Evolutionary conservation across 179 eudicot species (phyloP).

Genomic region (Drosera spatulata): DNA sequence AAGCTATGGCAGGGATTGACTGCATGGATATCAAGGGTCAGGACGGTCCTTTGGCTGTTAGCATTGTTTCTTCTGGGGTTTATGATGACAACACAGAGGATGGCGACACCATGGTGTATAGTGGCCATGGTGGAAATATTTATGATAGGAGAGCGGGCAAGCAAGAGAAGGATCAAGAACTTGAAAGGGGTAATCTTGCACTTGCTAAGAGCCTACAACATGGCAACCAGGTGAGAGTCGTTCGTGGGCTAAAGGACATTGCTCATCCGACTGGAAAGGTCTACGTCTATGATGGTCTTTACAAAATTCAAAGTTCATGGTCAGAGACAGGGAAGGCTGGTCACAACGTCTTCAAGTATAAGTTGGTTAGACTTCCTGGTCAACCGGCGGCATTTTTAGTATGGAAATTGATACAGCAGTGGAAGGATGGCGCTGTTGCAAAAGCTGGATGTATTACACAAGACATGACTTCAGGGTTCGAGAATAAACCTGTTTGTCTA

Average conservation of each 20-base stretch:
- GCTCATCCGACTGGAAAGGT: slow-evolving; percentile 14
- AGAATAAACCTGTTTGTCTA: slow-evolving; percentile 27
- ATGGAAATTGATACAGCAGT: slow-evolving; percentile 32
- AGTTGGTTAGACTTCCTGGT: slow-evolving; percentile 27
- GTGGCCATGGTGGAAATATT: slow-evolving; percentile 47
- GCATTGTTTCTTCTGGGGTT: slow-evolving; percentile 48
- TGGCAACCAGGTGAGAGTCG: slow-evolving; percentile 27
- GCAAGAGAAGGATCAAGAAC: slow-evolving; percentile 30
- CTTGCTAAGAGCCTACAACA: slow-evolving; percentile 27
- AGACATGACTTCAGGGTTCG: slow-evolving; percentile 30
- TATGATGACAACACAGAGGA: slow-evolving; percentile 41
- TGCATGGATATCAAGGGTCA: slow-evolving; percentile 21
- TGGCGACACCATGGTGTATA: slow-evolving; percentile 35
- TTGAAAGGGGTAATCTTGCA: slow-evolving; percentile 41
- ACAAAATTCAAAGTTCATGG: slow-evolving; percentile 31
- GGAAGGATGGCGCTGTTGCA: slow-evolving; percentile 18
- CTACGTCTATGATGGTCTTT: slow-evolving; percentile 28
- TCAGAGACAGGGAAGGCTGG: slow-evolving; percentile 33
- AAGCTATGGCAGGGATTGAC: slow-evolving; percentile 54
- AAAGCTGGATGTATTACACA: slow-evolving; percentile 22
- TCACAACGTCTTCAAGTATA: slow-evolving; percentile 26
- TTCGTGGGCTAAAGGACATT: slow-evolving; percentile 30
- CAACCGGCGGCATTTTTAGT: slow-evolving; percentile 23
- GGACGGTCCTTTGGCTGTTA: slow-evolving; percentile 32
- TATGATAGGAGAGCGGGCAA: slow-evolving; percentile 13